A percentile compares a stretch with the other conserved stretches of the same genome.
These are phyloP conservation scores for Yarrowia hollandica DNA, from an alignment of 805 yeast species.

Conservation along the genomic window DNA sequence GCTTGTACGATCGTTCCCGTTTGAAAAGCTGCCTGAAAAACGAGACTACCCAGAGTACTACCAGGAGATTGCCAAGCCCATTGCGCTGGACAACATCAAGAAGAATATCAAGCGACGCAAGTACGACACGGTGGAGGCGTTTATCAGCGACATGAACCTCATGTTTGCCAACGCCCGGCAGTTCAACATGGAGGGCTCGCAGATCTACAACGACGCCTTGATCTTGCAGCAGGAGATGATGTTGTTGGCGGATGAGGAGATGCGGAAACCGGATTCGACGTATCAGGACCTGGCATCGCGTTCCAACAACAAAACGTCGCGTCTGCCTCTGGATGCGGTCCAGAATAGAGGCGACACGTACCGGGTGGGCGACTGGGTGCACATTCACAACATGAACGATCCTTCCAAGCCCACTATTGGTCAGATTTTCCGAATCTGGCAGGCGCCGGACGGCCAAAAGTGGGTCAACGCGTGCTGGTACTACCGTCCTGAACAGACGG, in stretches of 20 bases:
- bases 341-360: conserved; percentile 70
- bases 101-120: conserved; percentile 82
- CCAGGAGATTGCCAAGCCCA: conserved; percentile 46
- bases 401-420: conserved; percentile 87
- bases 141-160: conserved; percentile 71
- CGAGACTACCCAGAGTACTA: conserved; percentile 54
- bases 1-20: conserved; percentile 54
- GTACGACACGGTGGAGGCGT: conserved; percentile 72
- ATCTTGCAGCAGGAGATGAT: conserved; percentile 62
- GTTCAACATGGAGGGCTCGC: conserved; percentile 60
- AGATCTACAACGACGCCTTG: conserved; percentile 60
- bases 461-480: conserved; percentile 98
- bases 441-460: conserved; percentile 69
- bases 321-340: conserved; percentile 78
- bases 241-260: conserved; percentile 60
- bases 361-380: conserved; percentile 93
- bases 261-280: conserved; percentile 78
- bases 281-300: conserved; percentile 48
- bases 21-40: conserved; percentile 80
- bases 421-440: conserved; percentile 92
- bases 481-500: conserved; percentile 96
- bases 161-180: conserved; percentile 73
- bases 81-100: conserved; percentile 53
- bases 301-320: conserved; percentile 59
- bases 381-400: conserved; percentile 84